Base-by-base conservation (phyloP, 2,329 filamentous ascomycete genomes). In the Ploettnerulaceae sp. region DNA sequence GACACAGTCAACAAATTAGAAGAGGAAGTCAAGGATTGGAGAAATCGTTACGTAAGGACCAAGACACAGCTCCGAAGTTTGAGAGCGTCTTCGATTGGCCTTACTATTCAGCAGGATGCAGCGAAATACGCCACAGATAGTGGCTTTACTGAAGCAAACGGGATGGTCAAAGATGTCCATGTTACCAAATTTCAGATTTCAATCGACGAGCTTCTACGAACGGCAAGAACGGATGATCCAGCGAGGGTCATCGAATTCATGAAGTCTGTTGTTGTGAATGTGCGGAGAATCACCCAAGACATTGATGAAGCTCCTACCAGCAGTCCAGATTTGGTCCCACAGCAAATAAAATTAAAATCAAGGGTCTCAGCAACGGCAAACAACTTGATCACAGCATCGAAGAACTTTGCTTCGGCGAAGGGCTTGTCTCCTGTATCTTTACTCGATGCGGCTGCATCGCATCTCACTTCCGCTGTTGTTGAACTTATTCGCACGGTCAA, bases 101-200 rank as follows among this genome's bases (percentile, higher is more conserved):
- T 94, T 33, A 71, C 76, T 6, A 69, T 82, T 33, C 80, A 84
- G 6, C 78, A 84, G 51, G 83, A 91, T 56, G 81, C 82, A n/a
- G 79, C 77, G 39, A 79, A 76, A 54, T 78, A 82, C 53, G 68
- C 82, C 31, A 77, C 78, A 40, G 81, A 87, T 42, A 77, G 77
- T 60, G 79, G 75, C 20, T 83, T 93, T 55, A 76, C 79, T 17
- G 76, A 84, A 28, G 77, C 83, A 9, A 77, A 82, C 49, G 93
- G 93, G 5, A 66, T 93, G 17, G 81, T 98, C 58, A 90, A 87
- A 67, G 93, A 96, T 66, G 78, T 96, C 9, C 86, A 96, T 64
- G 81, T 98, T 55, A 96, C 91, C 40, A 90, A 88, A 61, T 97
- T 95, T 71, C 93, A 98, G 66, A 84, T 97, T 50, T 80, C 89